A percentile compares a stretch with the other conserved stretches of the same genome.
Conservation (phyloP, 2,329 filamentous ascomycete genomes). For the Neurospora sp. region DNA sequence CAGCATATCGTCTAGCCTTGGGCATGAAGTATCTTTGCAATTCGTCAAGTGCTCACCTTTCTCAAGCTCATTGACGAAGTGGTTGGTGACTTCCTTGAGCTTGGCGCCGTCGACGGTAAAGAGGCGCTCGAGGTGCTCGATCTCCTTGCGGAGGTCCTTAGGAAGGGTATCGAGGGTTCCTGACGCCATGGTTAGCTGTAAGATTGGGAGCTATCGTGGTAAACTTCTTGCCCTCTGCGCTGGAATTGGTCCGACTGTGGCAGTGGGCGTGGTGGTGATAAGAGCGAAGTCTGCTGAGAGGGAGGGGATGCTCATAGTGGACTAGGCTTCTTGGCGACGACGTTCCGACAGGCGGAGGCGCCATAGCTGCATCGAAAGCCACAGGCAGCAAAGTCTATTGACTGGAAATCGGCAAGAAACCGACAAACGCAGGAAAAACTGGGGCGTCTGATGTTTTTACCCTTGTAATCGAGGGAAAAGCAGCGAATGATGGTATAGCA, state of each 20-base stretch:
- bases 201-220: neutral
- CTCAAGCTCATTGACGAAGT: constrained; percentile 79
- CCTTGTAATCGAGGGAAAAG: neutral
- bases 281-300: constrained; percentile 6
- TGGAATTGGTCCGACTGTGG: constrained; percentile 5
- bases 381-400: neutral
- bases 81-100: constrained; percentile 81
- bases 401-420: neutral
- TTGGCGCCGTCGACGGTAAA: constrained; percentile 71
- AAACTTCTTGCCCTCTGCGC: constrained; percentile 13
- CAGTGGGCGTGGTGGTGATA: constrained; percentile 10
- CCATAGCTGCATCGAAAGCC: constrained; percentile 7
- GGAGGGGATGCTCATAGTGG: constrained; percentile 3
- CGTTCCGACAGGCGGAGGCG: constrained; percentile 8
- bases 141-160: constrained; percentile 68
- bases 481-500: neutral
- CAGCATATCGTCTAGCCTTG: neutral
- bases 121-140: constrained; percentile 70
- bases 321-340: constrained; percentile 4
- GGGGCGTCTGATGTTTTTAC: neutral
- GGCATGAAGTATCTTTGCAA: neutral
- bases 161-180: constrained; percentile 89
- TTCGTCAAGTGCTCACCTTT: constrained; percentile 50
- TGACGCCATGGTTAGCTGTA: constrained; percentile 27
- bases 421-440: neutral